Conservation (phyloP, 257 asterid genomes). For the Rhazya stricta region DNA sequence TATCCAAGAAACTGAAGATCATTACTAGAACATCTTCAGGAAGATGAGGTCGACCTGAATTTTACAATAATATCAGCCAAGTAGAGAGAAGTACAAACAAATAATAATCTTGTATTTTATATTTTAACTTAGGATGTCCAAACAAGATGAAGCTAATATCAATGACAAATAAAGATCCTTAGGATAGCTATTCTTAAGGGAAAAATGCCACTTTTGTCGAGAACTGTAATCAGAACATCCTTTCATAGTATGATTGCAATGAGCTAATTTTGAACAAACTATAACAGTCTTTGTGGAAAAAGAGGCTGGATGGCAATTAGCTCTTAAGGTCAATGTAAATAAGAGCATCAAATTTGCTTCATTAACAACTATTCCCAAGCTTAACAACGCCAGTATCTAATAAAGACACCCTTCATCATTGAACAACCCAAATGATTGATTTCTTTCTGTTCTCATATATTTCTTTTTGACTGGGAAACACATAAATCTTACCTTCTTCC, state of each 20-base stretch:
- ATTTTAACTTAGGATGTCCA: not conserved
- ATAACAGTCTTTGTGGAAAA: not conserved
- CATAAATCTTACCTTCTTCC: slow-evolving; percentile 36
- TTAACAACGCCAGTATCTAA: not conserved
- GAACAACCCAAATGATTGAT: not conserved
- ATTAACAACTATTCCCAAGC: not conserved
- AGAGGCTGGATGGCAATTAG: not conserved
- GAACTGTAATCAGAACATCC: not conserved
- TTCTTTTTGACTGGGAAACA: not conserved
- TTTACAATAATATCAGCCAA: slow-evolving; percentile 10
- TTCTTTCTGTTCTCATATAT: not conserved
- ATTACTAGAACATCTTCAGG: slow-evolving; percentile 68
- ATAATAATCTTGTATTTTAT: not conserved
- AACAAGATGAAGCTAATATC: not conserved
- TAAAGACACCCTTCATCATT: not conserved
- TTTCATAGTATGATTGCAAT: not conserved
- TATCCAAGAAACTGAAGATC: slow-evolving; percentile 60
- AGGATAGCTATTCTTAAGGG: not conserved
- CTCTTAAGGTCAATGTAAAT: not conserved
- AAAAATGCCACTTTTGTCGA: not conserved
- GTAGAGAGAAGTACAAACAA: slow-evolving; percentile 7
- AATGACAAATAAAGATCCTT: not conserved
- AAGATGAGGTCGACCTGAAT: slow-evolving; percentile 44
- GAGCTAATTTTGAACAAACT: not conserved
- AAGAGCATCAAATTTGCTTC: not conserved